Evolutionary conservation across 148 eudicot genomes (phyloP).

Genomic region (Silene conica): DNA sequence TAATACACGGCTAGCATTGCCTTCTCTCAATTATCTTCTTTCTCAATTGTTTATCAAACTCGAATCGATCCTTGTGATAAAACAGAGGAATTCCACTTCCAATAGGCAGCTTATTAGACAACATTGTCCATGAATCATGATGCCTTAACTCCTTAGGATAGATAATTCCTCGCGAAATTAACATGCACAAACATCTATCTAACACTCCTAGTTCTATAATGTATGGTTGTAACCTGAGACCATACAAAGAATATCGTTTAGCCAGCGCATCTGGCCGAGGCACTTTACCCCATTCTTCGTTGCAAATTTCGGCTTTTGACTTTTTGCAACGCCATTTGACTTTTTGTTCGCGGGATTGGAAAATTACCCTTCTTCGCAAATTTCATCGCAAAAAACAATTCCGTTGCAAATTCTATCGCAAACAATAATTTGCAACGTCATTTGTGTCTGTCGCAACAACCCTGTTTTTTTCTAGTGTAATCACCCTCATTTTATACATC

Average conservation of each 20-base stretch:
- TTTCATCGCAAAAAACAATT: too few relatives aligned
- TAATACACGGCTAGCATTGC: too few relatives aligned
- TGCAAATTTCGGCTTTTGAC: constrained; percentile 7
- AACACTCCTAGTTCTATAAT: constrained; percentile 9
- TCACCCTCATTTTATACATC: too few relatives aligned
- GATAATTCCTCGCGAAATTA: constrained; percentile 5
- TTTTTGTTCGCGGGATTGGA: too few relatives aligned
- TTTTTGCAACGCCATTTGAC: too few relatives aligned
- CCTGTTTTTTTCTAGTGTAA: too few relatives aligned
- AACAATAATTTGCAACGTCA: too few relatives aligned
- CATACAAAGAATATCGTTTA: neutral
- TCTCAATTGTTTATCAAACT: too few relatives aligned
- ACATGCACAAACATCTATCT: constrained; percentile 8
- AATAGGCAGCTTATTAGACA: constrained; percentile 14
- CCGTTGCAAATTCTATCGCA: too few relatives aligned
- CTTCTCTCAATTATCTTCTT: too few relatives aligned
- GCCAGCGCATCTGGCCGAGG: neutral
- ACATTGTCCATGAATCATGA: constrained; percentile 18
- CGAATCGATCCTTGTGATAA: constrained; percentile 2
- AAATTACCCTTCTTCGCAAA: too few relatives aligned
- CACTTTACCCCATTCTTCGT: constrained; percentile 13
- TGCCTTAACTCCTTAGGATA: neutral
- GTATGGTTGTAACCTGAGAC: neutral
- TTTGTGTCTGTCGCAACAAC: too few relatives aligned
- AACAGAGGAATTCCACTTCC: constrained; percentile 23